phyloP scores from a whole-genome alignment of 2,329 filamentous ascomycete species.

The Knufia fluminis region DNA sequence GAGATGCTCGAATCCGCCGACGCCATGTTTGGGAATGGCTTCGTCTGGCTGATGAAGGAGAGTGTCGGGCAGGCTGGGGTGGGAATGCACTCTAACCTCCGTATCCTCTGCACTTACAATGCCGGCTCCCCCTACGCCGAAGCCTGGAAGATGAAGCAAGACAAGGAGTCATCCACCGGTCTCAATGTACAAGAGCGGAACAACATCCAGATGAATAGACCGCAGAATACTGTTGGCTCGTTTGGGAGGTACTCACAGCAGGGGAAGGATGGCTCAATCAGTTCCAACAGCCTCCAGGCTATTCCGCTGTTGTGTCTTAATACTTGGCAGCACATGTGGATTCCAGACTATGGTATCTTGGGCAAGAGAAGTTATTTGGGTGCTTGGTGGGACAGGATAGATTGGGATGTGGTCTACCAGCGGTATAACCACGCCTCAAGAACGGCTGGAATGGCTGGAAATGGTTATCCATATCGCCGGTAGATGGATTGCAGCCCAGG shows the following conservation, averaged over 20 bases:
- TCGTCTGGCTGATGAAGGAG: constrained; percentile 81
- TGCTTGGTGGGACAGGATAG: constrained; percentile 77
- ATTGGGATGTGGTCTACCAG: constrained; percentile 64
- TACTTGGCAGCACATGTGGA: constrained; percentile 92
- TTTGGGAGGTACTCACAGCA: constrained; percentile 21
- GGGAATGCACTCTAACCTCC: constrained; percentile 28
- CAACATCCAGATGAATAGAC: constrained; percentile 10
- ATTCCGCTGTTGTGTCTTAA: constrained; percentile 72
- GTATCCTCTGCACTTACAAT: constrained; percentile 79
- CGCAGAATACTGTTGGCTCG: constrained; percentile 18
- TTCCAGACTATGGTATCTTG: constrained; percentile 67
- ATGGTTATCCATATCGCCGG: too few species aligned
- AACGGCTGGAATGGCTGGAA: too few species aligned
- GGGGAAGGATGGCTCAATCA: constrained; percentile 35
- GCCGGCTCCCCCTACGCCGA: constrained; percentile 80
- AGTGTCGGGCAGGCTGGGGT: constrained; percentile 31
- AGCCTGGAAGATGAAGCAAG: constrained; percentile 68
- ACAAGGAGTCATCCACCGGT: constrained; percentile 36
- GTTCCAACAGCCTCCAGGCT: constrained; percentile 11
- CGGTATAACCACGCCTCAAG: constrained; percentile 1
- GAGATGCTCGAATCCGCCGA: constrained; percentile 73
- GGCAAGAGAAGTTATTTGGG: constrained; percentile 70
- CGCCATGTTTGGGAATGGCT: constrained; percentile 93
- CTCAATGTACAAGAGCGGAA: constrained; percentile 15
- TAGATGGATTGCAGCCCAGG: too few species aligned